Conservation (phyloP, 2,329 filamentous ascomycete species). For the Clarireedia hainanense region DNA sequence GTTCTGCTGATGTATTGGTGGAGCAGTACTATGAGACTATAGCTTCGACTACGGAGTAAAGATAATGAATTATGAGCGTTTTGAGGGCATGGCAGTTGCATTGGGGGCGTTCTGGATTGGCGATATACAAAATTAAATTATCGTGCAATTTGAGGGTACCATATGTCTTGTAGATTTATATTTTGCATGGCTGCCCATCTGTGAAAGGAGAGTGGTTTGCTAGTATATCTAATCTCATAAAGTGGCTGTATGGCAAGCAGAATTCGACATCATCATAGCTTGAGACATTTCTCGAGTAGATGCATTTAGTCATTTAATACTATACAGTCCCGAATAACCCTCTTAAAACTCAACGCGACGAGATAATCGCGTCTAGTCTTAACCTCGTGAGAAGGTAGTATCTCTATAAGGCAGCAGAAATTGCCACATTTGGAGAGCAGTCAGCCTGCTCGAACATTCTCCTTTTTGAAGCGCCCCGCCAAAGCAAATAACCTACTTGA, state of each 20-base stretch:
- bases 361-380: neutral
- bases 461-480: neutral
- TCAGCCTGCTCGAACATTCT: neutral
- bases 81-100: neutral
- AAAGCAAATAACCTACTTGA: neutral
- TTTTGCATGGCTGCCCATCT: no score
- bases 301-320: neutral
- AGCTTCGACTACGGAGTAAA: slow-evolving; percentile 16
- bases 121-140: neutral
- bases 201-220: no score
- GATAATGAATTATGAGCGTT: slow-evolving; percentile 9
- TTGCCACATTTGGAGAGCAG: neutral
- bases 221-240: no score
- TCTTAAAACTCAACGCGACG: neutral
- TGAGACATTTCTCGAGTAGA: neutral
- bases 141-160: no score
- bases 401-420: neutral
- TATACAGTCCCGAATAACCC: neutral
- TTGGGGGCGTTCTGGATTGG: slow-evolving; percentile 5
- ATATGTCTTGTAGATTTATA: no score
- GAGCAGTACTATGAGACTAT: slow-evolving; percentile 25
- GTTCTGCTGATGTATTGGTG: slow-evolving; percentile 19
- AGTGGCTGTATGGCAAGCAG: no score
- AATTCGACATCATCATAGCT: no score
- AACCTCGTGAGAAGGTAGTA: neutral